Evolutionary conservation across 805 yeast species (phyloP).

Genomic region (Hagleromyces aurorensis): DNA sequence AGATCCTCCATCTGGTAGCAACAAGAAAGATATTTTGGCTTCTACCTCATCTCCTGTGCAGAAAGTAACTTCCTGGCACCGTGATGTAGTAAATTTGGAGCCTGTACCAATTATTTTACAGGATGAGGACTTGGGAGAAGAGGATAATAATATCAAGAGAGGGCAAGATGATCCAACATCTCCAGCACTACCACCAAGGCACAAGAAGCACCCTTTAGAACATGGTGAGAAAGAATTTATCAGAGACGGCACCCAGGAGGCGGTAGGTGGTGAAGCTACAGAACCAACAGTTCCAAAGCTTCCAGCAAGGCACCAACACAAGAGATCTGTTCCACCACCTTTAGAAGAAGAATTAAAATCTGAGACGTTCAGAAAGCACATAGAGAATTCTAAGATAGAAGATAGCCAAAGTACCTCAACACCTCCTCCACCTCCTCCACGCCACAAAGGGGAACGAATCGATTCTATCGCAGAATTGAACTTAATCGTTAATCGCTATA

Average conservation of each 20-base stretch:
- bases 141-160: not conserved
- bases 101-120: not conserved
- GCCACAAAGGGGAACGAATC: constrained; percentile 14
- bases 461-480: constrained; percentile 40
- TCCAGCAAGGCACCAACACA: constrained; percentile 1
- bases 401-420: constrained; percentile 16
- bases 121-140: not conserved
- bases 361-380: constrained; percentile 18
- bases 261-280: too few species aligned
- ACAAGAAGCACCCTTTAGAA: constrained; percentile 8
- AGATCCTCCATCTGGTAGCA: too few species aligned
- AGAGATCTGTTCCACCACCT: constrained; percentile 29
- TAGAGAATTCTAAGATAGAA: constrained; percentile 18
- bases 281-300: too few species aligned
- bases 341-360: constrained; percentile 25
- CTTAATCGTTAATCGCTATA: constrained; percentile 51
- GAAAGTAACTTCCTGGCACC: constrained; percentile 1
- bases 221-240: too few species aligned
- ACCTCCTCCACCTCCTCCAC: constrained; percentile 13
- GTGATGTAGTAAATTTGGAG: not conserved
- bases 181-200: constrained; percentile 34
- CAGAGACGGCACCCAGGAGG: too few species aligned
- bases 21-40: too few species aligned
- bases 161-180: constrained; percentile 9
- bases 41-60: constrained; percentile 3